Percentiles rank a stretch among this genome's conserved stretches.
phyloP scores from a whole-genome alignment of 208 protist genomes.

The Herpetomonas muscarum region DNA sequence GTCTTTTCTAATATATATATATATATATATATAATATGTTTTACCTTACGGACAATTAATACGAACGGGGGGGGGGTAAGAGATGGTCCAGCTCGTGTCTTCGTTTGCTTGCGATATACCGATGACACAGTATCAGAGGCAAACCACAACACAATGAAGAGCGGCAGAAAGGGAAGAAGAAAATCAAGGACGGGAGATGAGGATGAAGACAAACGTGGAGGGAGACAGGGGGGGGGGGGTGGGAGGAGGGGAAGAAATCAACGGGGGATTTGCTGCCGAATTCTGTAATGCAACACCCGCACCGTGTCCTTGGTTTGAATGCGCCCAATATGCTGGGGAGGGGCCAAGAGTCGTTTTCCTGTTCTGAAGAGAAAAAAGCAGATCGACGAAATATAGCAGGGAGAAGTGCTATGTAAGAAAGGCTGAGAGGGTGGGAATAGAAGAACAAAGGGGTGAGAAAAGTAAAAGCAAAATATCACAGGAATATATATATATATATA shows the following conservation, averaged over 20 bases:
- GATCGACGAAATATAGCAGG: no score
- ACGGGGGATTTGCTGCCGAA: background rate
- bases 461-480: slow-evolving; percentile 8
- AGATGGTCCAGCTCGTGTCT: no score
- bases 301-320: no score
- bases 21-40: slow-evolving; percentile 10
- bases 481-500: slow-evolving; percentile 2
- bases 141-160: background rate
- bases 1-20: slow-evolving; percentile 2
- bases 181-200: background rate
- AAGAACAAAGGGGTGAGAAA: background rate
- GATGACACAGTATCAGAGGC: background rate
- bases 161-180: background rate
- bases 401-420: no score
- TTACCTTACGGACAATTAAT: background rate
- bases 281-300: no score
- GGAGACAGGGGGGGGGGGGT: background rate
- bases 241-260: slow-evolving; percentile 3
- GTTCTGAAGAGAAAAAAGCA: no score
- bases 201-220: background rate
- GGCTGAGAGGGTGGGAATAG: no score
- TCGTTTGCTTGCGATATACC: no score
- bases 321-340: no score
- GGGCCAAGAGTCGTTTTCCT: no score
- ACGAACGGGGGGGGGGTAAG: background rate